A percentile compares a stretch with the other conserved stretches of the same genome.
Conservation (phyloP, 1,139 yeast genomes). For the Zhuliangozyma blackwelliae region DNA sequence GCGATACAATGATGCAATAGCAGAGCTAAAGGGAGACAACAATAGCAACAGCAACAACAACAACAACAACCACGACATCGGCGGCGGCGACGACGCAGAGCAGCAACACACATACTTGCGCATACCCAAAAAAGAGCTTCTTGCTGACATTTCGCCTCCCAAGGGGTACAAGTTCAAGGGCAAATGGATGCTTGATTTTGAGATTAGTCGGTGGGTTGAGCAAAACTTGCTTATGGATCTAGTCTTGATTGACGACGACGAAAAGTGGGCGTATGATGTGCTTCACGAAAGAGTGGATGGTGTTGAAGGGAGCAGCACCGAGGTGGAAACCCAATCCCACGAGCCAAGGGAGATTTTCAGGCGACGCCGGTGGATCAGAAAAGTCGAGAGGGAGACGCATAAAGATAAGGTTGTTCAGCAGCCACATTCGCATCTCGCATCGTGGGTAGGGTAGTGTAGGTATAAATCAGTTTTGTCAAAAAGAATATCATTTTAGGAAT, state of each 20-base stretch:
- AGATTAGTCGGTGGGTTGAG: constrained; percentile 57
- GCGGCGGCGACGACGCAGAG: not conserved
- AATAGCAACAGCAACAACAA: constrained; percentile 6
- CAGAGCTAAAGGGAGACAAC: constrained; percentile 2
- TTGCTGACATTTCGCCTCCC: constrained; percentile 49
- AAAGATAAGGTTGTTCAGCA: constrained; percentile 6
- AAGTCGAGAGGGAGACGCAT: constrained; percentile 8
- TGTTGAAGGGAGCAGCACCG: not conserved
- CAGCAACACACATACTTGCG: constrained; percentile 9
- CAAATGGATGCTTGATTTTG: constrained; percentile 58
- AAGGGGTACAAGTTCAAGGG: constrained; percentile 49
- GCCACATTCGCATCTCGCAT: constrained; percentile 5
- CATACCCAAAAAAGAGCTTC: constrained; percentile 12
- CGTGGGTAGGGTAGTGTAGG: constrained; percentile 4
- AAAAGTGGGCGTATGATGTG: constrained; percentile 74
- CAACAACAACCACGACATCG: too few relatives aligned
- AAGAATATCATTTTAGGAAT: constrained; percentile 27
- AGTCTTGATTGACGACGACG: constrained; percentile 59
- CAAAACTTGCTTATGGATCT: constrained; percentile 46
- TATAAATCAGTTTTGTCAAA: constrained; percentile 1
- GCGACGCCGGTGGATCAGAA: constrained; percentile 50
- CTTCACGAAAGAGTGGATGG: not conserved
- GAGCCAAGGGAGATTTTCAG: constrained; percentile 24
- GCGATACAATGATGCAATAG: constrained; percentile 11
- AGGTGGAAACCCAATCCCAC: not conserved